Evolutionary conservation across 805 yeast species (phyloP).

Genomic region (Sungouiozyma intestinalis): DNA sequence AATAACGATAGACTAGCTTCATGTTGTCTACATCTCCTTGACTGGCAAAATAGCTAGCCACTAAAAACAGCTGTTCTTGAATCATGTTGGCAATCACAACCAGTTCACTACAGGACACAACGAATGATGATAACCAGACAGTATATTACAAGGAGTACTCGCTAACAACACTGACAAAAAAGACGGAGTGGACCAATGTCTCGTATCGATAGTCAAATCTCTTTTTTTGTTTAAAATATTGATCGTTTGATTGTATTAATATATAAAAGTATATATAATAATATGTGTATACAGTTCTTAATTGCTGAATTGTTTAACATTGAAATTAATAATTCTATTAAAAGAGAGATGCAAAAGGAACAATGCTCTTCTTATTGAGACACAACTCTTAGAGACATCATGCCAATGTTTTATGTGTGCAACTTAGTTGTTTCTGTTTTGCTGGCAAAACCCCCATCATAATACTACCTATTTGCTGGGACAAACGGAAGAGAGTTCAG

Average conservation of each 20-base stretch:
- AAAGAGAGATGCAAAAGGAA: neutral
- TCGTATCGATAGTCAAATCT: too few species aligned
- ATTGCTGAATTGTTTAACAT: neutral
- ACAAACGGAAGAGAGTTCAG: neutral
- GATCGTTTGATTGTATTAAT: too few species aligned
- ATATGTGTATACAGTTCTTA: neutral
- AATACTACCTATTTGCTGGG: neutral
- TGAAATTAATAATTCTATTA: neutral
- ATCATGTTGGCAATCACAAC: too few species aligned
- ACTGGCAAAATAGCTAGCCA: slow-evolving; percentile 19
- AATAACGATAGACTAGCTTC: slow-evolving; percentile 2
- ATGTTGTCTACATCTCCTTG: slow-evolving; percentile 12
- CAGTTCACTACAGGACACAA: too few species aligned
- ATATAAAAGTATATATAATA: too few species aligned
- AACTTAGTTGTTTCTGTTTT: neutral
- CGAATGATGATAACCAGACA: too few species aligned
- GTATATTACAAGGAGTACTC: too few species aligned
- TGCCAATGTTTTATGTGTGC: neutral
- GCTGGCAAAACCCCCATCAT: too few species aligned
- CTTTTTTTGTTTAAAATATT: too few species aligned
- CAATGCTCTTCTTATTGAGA: neutral
- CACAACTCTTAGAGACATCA: neutral
- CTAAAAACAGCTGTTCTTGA: slow-evolving; percentile 16
- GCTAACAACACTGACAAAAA: too few species aligned
- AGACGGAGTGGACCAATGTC: too few species aligned